Evolutionary conservation across 164 flowering plant species (phyloP).

Genomic region (Piper longum): DNA sequence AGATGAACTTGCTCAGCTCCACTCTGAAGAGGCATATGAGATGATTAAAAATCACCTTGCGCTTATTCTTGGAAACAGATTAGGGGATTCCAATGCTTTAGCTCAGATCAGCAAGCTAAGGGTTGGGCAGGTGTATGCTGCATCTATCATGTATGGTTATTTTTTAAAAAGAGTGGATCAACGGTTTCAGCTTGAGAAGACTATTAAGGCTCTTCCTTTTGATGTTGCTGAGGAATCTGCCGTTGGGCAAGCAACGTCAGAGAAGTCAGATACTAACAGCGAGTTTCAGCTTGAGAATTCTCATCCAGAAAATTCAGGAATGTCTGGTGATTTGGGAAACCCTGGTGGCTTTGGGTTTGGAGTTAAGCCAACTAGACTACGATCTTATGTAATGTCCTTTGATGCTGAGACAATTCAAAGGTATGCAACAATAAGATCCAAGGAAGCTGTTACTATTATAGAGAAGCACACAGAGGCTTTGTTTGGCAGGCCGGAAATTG

Average conservation of each 20-base stretch:
- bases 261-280: slow-evolving; percentile 36
- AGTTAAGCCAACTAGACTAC: slow-evolving; percentile 39
- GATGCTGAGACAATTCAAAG: slow-evolving; percentile 76
- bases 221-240: slow-evolving; percentile 20
- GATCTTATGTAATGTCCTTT: slow-evolving; percentile 77
- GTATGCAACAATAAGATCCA: slow-evolving; percentile 82
- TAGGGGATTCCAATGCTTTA: slow-evolving; percentile 34
- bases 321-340: slow-evolving; percentile 24
- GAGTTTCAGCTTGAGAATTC: slow-evolving; percentile 35
- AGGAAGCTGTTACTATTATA: slow-evolving; percentile 69
- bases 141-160: slow-evolving; percentile 92
- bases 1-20: slow-evolving; percentile 45
- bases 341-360: slow-evolving; percentile 45
- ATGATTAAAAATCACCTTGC: slow-evolving; percentile 85
- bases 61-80: slow-evolving; percentile 58
- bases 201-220: slow-evolving; percentile 55
- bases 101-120: slow-evolving; percentile 74
- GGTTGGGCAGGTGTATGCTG: slow-evolving; percentile 91
- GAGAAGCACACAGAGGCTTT: slow-evolving; percentile 96
- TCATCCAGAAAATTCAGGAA: slow-evolving; percentile 21
- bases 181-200: slow-evolving; percentile 86
- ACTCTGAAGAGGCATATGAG: slow-evolving; percentile 74
- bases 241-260: slow-evolving; percentile 17
- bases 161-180: slow-evolving; percentile 82
- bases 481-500: slow-evolving; percentile 78